Conservation (phyloP, 768 basidiomycete species). For the Amanita rimosa region DNA sequence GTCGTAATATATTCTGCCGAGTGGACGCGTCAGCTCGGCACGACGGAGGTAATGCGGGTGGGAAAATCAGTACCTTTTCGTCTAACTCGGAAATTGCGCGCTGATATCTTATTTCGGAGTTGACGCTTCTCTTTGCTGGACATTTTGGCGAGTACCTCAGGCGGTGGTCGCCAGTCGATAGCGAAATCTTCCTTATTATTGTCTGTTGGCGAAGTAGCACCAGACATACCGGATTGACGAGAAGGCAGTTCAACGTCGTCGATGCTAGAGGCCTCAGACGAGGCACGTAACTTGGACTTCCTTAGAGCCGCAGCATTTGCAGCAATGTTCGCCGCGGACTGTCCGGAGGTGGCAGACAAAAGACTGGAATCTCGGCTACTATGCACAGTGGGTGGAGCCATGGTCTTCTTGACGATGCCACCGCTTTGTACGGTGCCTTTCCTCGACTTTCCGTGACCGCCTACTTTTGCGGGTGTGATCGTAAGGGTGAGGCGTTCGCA, state of each 20-base stretch:
- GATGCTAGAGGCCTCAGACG: slow-evolving; percentile 7
- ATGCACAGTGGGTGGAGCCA: slow-evolving; percentile 11
- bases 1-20: slow-evolving; percentile 82
- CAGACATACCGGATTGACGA: slow-evolving; percentile 12
- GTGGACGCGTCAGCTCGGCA: slow-evolving; percentile 8
- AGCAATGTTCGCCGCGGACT: slow-evolving; percentile 6
- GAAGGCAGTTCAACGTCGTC: slow-evolving; percentile 15
- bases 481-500: slow-evolving; percentile 29
- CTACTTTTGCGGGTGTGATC: slow-evolving; percentile 43
- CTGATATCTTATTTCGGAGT: slow-evolving; percentile 92
- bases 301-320: slow-evolving; percentile 2
- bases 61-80: slow-evolving; percentile 57
- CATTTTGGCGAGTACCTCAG: slow-evolving; percentile 95
- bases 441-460: slow-evolving; percentile 48
- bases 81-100: slow-evolving; percentile 88
- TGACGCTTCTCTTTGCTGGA: slow-evolving; percentile 94
- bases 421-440: slow-evolving; percentile 66
- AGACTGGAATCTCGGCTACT: slow-evolving; percentile 13
- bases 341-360: slow-evolving; percentile 11
- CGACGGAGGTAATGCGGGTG: slow-evolving; percentile 6
- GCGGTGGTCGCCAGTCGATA: slow-evolving; percentile 77
- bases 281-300: slow-evolving; percentile 4
- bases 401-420: slow-evolving; percentile 54
- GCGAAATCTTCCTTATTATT: slow-evolving; percentile 45
- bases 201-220: slow-evolving; percentile 5